Conservation (phyloP, 768 basidiomycete species). For the Leccinum rimulosum region DNA sequence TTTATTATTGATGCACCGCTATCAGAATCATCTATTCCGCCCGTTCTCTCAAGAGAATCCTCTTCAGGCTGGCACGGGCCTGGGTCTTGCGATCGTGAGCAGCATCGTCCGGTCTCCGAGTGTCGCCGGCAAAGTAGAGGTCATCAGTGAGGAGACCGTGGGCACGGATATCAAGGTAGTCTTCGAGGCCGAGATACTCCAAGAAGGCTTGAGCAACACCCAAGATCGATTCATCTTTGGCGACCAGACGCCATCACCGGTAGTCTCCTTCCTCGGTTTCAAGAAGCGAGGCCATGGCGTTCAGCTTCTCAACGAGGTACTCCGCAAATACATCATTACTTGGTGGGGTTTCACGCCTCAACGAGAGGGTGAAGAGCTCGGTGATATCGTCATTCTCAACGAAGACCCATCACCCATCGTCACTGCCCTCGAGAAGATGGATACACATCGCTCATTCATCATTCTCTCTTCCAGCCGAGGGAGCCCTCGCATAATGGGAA, state of each 20-base stretch:
- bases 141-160: constrained; percentile 85
- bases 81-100: constrained; percentile 94
- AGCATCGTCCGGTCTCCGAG: constrained; percentile 85
- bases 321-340: constrained; percentile 61
- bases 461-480: constrained; percentile 72
- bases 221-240: constrained; percentile 48
- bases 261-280: constrained; percentile 73
- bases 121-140: constrained; percentile 89
- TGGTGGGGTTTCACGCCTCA: constrained; percentile 75
- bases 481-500: constrained; percentile 56
- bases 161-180: constrained; percentile 91
- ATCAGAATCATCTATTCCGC: constrained; percentile 89
- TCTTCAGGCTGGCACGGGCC: constrained; percentile 86
- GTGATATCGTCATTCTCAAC: constrained; percentile 79
- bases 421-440: constrained; percentile 53
- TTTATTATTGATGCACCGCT: constrained; percentile 1
- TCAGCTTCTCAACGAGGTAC: constrained; percentile 59
- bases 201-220: constrained; percentile 38
- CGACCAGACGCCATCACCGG: constrained; percentile 40
- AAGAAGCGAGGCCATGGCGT: constrained; percentile 60
- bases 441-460: constrained; percentile 66
- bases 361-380: constrained; percentile 41
- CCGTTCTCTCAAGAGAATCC: constrained; percentile 98
- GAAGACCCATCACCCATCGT: constrained; percentile 64
- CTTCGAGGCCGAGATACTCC: constrained; percentile 66